Evolutionary conservation across 2,329 filamentous ascomycete species (phyloP), one percentile per base, ranked within the genome.

Genomic region (Zymoseptoria pseudotritici): DNA sequence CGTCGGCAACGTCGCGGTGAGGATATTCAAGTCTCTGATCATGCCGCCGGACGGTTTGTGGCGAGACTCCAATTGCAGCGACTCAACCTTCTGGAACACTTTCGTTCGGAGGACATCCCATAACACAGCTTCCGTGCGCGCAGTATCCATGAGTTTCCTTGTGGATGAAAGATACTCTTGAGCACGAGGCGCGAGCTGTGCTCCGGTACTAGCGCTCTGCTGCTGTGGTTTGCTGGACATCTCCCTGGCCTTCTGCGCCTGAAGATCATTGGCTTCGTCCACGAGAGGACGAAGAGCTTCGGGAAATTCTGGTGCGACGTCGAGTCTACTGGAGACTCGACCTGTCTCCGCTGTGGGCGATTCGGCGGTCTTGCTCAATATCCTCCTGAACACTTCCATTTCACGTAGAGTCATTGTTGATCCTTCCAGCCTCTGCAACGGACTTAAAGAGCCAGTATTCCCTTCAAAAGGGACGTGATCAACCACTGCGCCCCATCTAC

Each of bases 81-180:
- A 24, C n/a, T 53, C 58, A 22, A 66, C 53, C 9, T 52, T 55
- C 11, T 53, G 51, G 55, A 58, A 19, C 57, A 91, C 85, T 55
- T 90, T 82, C 4, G 76, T 71, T 62, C 90, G 83, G 70, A 92
- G 77, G 2, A 87, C 73, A 6, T 83, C 72, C 87, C 88, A 91
- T 9, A 91, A 76, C 55, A 84, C 82, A 20, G 80, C 74, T 66
- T 92, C 89, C 0, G 83, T 83, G 60, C 76, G 66, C 19, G 85
- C 85, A 1, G 67, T 70, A 10, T 76, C 73, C 75, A 92, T 82
- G 49, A 83, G 67, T 5, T 66, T 63, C 62, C 83, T 80, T 8
- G 90, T 79, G 9, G 83, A 76, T 24, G 69, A 65, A 53, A 79
- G 77, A 22, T 55, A 56, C 17, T 53, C 29, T n/a, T 22, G 22